Percentiles rank a stretch among this genome's conserved stretches.
phyloP scores from a whole-genome alignment of 2,329 filamentous ascomycete genomes.

The Hansfordia pulvinata region DNA sequence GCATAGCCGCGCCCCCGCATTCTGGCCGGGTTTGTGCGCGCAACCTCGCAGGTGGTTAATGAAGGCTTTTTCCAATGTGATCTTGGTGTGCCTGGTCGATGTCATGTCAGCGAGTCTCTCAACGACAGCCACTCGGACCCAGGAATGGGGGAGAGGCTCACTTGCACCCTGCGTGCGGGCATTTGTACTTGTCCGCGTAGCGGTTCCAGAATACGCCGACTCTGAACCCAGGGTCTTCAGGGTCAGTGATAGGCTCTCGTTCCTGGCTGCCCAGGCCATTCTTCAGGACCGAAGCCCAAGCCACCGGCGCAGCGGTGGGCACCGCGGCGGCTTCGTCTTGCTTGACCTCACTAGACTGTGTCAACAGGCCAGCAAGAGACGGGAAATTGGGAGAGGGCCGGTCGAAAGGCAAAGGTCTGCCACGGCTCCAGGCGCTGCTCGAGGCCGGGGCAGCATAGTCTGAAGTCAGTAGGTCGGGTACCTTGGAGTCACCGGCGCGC shows the following conservation, averaged over 20 bases:
- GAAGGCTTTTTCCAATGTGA: constrained; percentile 18
- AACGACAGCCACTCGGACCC: constrained; percentile 1
- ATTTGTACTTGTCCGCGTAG: constrained; percentile 31
- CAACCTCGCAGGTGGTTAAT: constrained; percentile 28
- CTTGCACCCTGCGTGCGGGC: constrained; percentile 38
- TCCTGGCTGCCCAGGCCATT: constrained; percentile 6
- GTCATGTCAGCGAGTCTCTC: too few species aligned
- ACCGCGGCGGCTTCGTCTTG: too few species aligned
- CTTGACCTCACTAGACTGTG: too few species aligned
- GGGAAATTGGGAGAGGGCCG: too few species aligned
- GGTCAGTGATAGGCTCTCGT: constrained; percentile 22
- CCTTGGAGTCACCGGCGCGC: constrained; percentile 8
- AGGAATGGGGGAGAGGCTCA: constrained; percentile 16
- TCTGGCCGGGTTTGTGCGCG: constrained; percentile 21
- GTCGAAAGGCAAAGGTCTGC: constrained; percentile 10
- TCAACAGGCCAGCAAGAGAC: too few species aligned
- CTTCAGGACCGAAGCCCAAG: too few species aligned
- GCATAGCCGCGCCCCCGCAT: too few species aligned
- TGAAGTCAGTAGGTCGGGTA: constrained; percentile 7
- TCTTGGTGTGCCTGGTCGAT: too few species aligned
- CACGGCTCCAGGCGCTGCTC: constrained; percentile 4
- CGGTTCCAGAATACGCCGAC: constrained; percentile 29
- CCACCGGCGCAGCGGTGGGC: too few species aligned
- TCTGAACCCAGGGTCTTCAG: constrained; percentile 31
- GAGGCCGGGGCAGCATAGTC: constrained; percentile 2